Conservation (phyloP, 441 rosid species). For the Populus hybrid region DNA sequence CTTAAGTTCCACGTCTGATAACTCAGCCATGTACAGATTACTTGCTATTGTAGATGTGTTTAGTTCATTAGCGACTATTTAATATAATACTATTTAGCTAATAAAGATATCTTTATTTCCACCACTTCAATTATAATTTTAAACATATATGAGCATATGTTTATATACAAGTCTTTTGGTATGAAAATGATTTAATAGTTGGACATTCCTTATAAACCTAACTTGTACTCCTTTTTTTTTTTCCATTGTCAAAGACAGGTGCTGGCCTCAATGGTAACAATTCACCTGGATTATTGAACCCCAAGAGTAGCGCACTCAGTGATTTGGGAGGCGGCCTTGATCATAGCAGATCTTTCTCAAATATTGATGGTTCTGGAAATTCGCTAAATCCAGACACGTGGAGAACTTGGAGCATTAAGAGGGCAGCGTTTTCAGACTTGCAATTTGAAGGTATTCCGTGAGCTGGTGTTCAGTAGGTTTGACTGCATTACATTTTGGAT, state of each 20-base stretch:
- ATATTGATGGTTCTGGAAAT: constrained; percentile 29
- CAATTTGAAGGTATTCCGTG: constrained; percentile 65
- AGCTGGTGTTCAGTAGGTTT: constrained; percentile 8
- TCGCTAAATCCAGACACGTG: constrained; percentile 48
- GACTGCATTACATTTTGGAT: constrained; percentile 9
- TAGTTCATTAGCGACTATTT: not conserved
- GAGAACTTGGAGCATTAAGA: constrained; percentile 74
- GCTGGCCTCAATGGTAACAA: constrained; percentile 39
- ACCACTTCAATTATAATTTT: not conserved
- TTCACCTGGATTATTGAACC: constrained; percentile 21
- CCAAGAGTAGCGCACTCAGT: constrained; percentile 21
- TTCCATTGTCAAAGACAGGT: constrained; percentile 56
- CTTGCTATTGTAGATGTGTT: not conserved
- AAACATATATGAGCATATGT: not conserved
- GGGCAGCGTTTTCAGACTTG: constrained; percentile 51
- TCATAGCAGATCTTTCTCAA: constrained; percentile 28
- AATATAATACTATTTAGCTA: not conserved
- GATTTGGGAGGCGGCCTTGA: constrained; percentile 22
- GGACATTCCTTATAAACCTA: constrained; percentile 18
- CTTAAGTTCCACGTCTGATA: not conserved
- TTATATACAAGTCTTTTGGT: not conserved
- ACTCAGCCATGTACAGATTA: not conserved
- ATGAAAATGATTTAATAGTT: constrained; percentile 5
- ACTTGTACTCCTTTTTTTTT: constrained; percentile 25
- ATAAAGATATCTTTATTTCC: not conserved